Evolutionary conservation across 176 grass and related monocot species (phyloP), one percentile per base, ranked within the genome.

Genomic region (Oryza meyeriana): DNA sequence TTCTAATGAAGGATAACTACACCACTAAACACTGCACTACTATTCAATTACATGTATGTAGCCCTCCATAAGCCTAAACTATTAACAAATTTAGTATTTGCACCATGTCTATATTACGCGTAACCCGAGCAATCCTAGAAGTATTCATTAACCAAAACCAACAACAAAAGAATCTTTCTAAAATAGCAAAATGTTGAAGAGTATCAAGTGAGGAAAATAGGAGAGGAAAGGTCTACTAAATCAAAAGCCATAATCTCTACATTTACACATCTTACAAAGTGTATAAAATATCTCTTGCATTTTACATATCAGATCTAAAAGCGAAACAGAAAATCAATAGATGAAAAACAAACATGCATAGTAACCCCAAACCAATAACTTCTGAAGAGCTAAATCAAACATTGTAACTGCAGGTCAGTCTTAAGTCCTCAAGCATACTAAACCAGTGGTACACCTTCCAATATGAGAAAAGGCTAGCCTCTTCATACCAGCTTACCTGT

Each of bases 381-480:
- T 27, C 36, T 12, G 2, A 68, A 75, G 13, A 87, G 42, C 40
- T 71, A 50, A 61, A 87, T 69, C 36, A 39, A 61, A 38, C 6
- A 38, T 24, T 61, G 22, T n/a, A 45, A 48, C 40, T 66, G 65
- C 11, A 18, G 18, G 64, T n/a, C 55, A 42, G 28, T 13, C 28
- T 48, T 64, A 82, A 73, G 70, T 71, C 63, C 6, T 17, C 12
- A 64, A 71, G 42, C 72, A 50, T 45, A 76, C 30, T 68, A n/a
- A 61, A 77, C 34, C 22, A 62, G 17, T 38, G 52, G 6, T 61
- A 29, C 30, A 44, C 32, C 22, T 63, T 29, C 39, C 24, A 47
- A 59, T 4, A 72, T 58, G 39, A 79, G 59, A 14, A 73, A 59
- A 58, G 12, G 11, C 22, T 8, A 35, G 27, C 42, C 20, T 44